Evolutionary conservation across 2,329 filamentous ascomycete genomes (phyloP), one percentile per base, ranked within the genome.

Genomic region (Rutstroemia sydowiana): DNA sequence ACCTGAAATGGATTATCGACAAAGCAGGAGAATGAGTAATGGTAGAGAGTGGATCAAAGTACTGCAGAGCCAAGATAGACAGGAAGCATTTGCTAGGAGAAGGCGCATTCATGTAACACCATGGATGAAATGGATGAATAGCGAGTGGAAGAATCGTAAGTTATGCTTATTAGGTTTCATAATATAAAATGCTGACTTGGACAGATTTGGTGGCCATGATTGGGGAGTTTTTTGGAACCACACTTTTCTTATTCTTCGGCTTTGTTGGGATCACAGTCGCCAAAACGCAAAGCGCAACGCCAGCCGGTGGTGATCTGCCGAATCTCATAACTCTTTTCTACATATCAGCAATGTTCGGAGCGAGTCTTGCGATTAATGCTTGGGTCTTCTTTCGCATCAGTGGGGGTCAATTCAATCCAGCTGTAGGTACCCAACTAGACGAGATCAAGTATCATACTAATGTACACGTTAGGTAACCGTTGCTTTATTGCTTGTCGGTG

Each of bases 371-470:
- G 21, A 75, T 76, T 55, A 79, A 78, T 58, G 74, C 74, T 2
- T 79, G 76, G 76, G 70, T n/a, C n/a, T n/a, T n/a, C n/a, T n/a
- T n/a, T n/a, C n/a, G n/a, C n/a, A n/a, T n/a, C n/a, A n/a, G n/a
- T 0, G 75, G 75, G n/a, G 75, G 74, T 3, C 63, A 76, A 9
- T 77, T 77, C 61, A 78, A 78, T 52, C 75, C 75, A 2, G 70
- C 69, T 30, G 72, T 53, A 30, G 45, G 32, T 42, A 5, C 9
- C 9, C 31, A 0, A 37, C 2, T 2, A 31, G 2, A 3, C 5
- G 28, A 5, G 26, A 21, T 1, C 11, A 36, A 20, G 3, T 11
- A 3, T 14, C 9, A 42, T 28, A 18, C 32, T 52, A 16, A 53
- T 13, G n/a, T 16, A 43, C 1, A 32, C 16, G 13, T 4, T 31